Percentiles rank a stretch among this genome's conserved stretches.
These are phyloP conservation scores for Plasmodium ovale DNA, from an alignment of 169 alveolate genomes.

Conservation along the genomic window DNA sequence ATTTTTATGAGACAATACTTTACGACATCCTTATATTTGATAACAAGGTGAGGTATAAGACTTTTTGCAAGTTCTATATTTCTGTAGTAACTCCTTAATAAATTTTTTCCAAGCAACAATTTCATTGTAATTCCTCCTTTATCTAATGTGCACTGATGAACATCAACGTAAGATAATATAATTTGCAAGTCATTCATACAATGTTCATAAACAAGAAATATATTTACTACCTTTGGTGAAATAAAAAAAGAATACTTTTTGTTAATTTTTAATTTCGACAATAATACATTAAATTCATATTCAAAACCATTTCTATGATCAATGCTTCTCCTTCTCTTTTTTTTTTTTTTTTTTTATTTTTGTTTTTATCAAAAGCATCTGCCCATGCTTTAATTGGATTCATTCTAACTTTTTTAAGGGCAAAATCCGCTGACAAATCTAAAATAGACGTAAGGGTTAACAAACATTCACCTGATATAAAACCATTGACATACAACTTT, in stretches of 20 bases:
- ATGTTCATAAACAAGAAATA: constrained; percentile 71
- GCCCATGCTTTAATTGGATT: constrained; percentile 86
- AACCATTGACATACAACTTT: constrained; percentile 82
- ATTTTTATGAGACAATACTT: constrained; percentile 75
- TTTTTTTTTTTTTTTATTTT: constrained; percentile 28
- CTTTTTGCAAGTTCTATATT: constrained; percentile 70
- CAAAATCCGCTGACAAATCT: constrained; percentile 87
- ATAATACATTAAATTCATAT: constrained; percentile 51
- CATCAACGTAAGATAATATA: constrained; percentile 88
- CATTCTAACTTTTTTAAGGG: constrained; percentile 85
- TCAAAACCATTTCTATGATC: constrained; percentile 77
- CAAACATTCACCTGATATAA: constrained; percentile 87
- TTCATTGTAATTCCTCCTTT: constrained; percentile 85
- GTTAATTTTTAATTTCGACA: constrained; percentile 60
- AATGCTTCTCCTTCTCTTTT: constrained; percentile 22
- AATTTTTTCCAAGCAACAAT: constrained; percentile 81
- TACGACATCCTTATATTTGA: constrained; percentile 70
- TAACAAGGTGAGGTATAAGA: constrained; percentile 65
- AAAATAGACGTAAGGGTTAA: constrained; percentile 81
- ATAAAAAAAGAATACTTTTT: constrained; percentile 20
- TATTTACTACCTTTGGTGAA: constrained; percentile 66
- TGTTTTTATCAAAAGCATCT: constrained; percentile 70
- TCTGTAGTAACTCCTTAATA: constrained; percentile 73
- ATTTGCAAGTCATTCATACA: constrained; percentile 84
- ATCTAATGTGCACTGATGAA: constrained; percentile 86